phyloP scores from a whole-genome alignment of 2,329 filamentous ascomycete species.

The Phyllosticta citrichinensis region DNA sequence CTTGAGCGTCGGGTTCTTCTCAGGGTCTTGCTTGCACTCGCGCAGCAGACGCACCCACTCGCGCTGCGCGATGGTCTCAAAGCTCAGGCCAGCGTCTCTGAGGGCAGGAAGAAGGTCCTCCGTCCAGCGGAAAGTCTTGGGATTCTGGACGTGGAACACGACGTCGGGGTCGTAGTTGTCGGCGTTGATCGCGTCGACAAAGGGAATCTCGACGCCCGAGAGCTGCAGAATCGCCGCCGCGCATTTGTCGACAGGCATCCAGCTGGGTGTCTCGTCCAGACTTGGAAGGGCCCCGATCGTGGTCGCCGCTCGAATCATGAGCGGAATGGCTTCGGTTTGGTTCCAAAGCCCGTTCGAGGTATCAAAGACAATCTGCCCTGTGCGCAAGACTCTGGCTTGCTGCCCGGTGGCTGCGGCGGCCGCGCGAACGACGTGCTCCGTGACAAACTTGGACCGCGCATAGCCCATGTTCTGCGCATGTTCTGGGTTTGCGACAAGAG shows the following conservation, averaged over 20 bases:
- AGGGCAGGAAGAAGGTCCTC: constrained; percentile 44
- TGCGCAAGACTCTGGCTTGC: constrained; percentile 28
- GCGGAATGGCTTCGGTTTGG: constrained; percentile 38
- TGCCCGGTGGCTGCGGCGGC: constrained; percentile 6
- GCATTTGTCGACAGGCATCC: constrained; percentile 33
- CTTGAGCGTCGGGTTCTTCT: constrained; percentile 38
- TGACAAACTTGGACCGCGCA: constrained; percentile 40
- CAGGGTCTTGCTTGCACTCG: constrained; percentile 35
- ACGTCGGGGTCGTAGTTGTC: not conserved
- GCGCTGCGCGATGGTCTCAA: constrained; percentile 15
- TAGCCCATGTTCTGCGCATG: constrained; percentile 44
- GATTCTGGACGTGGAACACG: constrained; percentile 43
- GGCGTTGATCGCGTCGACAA: not conserved
- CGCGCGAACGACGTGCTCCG: constrained; percentile 35
- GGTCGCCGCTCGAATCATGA: constrained; percentile 38
- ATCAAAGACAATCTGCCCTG: constrained; percentile 41
- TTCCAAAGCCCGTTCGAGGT: constrained; percentile 40
- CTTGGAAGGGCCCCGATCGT: constrained; percentile 38
- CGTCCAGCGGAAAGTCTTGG: constrained; percentile 41
- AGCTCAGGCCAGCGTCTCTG: constrained; percentile 29
- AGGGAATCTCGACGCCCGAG: not conserved
- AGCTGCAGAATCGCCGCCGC: constrained; percentile 34
- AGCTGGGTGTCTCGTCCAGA: constrained; percentile 31
- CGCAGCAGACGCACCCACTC: constrained; percentile 20
- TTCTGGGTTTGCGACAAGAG: constrained; percentile 22